Evolutionary conservation across 306 rosid species (phyloP), one percentile per base, ranked within the genome.

Genomic region (Acacia acuminata): DNA sequence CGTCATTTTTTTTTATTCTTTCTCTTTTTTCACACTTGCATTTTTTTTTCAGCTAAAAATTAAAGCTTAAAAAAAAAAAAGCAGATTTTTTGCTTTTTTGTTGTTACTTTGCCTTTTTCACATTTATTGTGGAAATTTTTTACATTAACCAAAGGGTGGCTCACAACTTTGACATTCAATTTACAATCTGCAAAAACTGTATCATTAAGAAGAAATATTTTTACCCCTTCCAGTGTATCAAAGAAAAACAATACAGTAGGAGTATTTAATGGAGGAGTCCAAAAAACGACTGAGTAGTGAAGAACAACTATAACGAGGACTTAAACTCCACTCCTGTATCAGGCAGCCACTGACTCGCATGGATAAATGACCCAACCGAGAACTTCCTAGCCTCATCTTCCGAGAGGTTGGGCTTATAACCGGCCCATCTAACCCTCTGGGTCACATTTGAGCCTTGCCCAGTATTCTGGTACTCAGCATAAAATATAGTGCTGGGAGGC

Each of bases 311-410:
- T 13, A 93, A 75, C 2, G 87, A 71, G 10, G 89, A 27, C 2
- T 92, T 89, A 84, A 85, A 93, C 14, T 77, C 24, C 79, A 92
- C 93, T 8, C 20, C 22, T 20, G 97, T 19, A 43, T 50, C 43
- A 0, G 93, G 89, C 87, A 96, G 87, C 99, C 99, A 96, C 5
- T 87, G 92, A 12, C 75, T 73, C 30, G 98, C 99, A 20, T 89
- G 89, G 13, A 96, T 94, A 25, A 96, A 91, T 7, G 96, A 74
- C 16, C 64, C 75, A 14, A 93, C 96, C 0, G 92, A 85, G 85
- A 80, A 96, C 86, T 77, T 90, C 10, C 8, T 71, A 1, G 96
- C 98, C 7, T 87, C 94, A 0, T 0, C 71, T 13, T 77, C 88
- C 0, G 87, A n/a, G 8, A 96, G 88, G 65, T 79, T 53, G 61